These are phyloP conservation scores for Dryas alaskensis DNA, from an alignment of 306 rosid genomes.

Conservation along the genomic window DNA sequence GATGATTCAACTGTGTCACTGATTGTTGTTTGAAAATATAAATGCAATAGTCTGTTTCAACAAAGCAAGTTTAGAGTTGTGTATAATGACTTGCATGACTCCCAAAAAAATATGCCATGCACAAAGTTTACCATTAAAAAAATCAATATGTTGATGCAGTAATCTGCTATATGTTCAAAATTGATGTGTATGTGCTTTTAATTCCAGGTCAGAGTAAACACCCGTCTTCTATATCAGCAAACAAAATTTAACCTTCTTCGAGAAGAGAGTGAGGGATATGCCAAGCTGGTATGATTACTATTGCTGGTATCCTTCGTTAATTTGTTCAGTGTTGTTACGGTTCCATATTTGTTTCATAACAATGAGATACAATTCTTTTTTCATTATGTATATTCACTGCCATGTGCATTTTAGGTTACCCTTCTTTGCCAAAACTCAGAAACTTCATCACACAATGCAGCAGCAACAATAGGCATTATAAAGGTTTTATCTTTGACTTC, in stretches of 20 bases:
- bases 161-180: neutral
- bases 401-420: conserved; percentile 54
- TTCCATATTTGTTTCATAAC: neutral
- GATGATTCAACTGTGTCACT: neutral
- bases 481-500: conserved; percentile 56
- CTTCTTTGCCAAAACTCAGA: conserved; percentile 81
- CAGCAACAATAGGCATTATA: conserved; percentile 83
- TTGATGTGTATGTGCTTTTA: conserved; percentile 28
- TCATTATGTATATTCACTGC: conserved; percentile 29
- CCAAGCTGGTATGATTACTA: conserved; percentile 71
- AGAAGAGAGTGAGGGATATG: conserved; percentile 99
- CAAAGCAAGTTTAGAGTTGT: conserved; percentile 1
- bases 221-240: conserved; percentile 97
- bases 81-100: neutral
- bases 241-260: conserved; percentile 97
- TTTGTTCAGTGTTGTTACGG: neutral
- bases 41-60: neutral
- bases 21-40: neutral
- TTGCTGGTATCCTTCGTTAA: conserved; percentile 2
- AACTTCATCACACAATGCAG: conserved; percentile 54
- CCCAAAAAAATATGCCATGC: neutral
- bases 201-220: conserved; percentile 94
- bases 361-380: neutral
- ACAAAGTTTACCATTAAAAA: neutral
- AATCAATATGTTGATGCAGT: neutral